Percentiles rank a stretch among this genome's conserved stretches.
Evolutionary conservation across 1,139 yeast species (phyloP).

Genomic region (Kodamaea alishanica): DNA sequence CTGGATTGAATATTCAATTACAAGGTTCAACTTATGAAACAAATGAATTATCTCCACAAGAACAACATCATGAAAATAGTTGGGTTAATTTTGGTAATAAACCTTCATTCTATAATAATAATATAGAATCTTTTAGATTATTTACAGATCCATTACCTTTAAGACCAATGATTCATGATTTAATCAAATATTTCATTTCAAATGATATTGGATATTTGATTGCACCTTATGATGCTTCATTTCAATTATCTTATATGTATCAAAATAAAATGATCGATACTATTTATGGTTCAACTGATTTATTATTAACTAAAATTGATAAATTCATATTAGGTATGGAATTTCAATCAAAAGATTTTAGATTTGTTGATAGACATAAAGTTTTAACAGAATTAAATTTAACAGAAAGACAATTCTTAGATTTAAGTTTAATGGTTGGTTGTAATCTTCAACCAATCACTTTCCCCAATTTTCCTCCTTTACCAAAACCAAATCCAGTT

Average conservation of each 20-base stretch:
- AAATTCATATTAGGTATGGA: conserved; percentile 74
- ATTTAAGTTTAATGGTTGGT: conserved; percentile 74
- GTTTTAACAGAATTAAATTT: conserved; percentile 61
- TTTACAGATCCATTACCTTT: conserved; percentile 45
- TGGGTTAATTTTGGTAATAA: conserved; percentile 42
- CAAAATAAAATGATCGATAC: conserved; percentile 61
- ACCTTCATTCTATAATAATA: conserved; percentile 24
- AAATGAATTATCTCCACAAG: conserved; percentile 43
- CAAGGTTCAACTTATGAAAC: conserved; percentile 29
- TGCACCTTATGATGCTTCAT: conserved; percentile 81
- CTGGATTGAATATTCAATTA: conserved; percentile 48
- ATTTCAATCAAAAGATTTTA: conserved; percentile 57
- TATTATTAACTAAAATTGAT: conserved; percentile 60
- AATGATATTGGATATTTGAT: conserved; percentile 63
- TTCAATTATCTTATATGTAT: conserved; percentile 73
- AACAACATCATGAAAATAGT: conserved; percentile 42
- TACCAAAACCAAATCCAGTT: conserved; percentile 43
- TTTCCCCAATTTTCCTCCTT: conserved; percentile 54
- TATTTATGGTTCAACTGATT: conserved; percentile 82
- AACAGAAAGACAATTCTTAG: conserved; percentile 64
- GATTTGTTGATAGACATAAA: conserved; percentile 58
- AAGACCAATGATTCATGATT: conserved; percentile 51
- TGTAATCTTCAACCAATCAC: conserved; percentile 69
- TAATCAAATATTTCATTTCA: conserved; percentile 56
- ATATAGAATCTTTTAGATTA: conserved; percentile 42